Percentiles rank a stretch among this genome's conserved stretches.
Conservation (phyloP, 2,329 filamentous ascomycete genomes). For the Penicillium sp. region DNA sequence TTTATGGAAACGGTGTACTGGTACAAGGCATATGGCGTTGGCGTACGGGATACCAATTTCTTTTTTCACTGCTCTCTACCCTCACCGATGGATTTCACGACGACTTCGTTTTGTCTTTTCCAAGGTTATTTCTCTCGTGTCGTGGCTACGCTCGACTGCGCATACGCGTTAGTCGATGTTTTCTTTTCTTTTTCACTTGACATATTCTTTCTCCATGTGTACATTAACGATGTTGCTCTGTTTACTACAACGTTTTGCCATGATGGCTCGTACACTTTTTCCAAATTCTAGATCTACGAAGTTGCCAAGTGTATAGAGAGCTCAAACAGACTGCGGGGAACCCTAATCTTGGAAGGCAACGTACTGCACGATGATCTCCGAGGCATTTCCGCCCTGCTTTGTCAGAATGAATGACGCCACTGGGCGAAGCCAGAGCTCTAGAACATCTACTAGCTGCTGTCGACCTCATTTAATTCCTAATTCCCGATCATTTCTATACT, state of each 20-base stretch:
- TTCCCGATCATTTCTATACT: background rate
- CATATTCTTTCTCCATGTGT: conserved; percentile 28
- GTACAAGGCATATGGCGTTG: conserved; percentile 23
- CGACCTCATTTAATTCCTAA: background rate
- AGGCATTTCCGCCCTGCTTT: conserved; percentile 7
- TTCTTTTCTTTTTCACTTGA: conserved; percentile 15
- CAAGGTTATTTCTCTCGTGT: conserved; percentile 13
- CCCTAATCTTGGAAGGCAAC: background rate
- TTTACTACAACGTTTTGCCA: background rate
- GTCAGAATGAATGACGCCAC: conserved; percentile 16
- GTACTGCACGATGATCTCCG: background rate
- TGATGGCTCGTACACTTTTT: background rate
- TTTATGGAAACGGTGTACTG: conserved; percentile 17
- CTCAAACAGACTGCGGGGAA: background rate
- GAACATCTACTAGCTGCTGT: background rate
- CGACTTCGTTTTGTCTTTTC: conserved; percentile 6
- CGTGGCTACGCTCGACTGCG: conserved; percentile 5
- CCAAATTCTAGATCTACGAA: background rate
- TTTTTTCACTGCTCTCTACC: conserved; percentile 13
- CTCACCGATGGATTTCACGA: conserved; percentile 13
- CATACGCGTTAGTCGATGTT: background rate
- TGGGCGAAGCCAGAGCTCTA: background rate
- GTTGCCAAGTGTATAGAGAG: background rate
- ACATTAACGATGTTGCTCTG: conserved; percentile 26
- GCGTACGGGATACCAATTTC: conserved; percentile 33